Evolutionary conservation across 192 early-diverging fungal species (phyloP).

Genomic region (Backusella morwellensis): DNA sequence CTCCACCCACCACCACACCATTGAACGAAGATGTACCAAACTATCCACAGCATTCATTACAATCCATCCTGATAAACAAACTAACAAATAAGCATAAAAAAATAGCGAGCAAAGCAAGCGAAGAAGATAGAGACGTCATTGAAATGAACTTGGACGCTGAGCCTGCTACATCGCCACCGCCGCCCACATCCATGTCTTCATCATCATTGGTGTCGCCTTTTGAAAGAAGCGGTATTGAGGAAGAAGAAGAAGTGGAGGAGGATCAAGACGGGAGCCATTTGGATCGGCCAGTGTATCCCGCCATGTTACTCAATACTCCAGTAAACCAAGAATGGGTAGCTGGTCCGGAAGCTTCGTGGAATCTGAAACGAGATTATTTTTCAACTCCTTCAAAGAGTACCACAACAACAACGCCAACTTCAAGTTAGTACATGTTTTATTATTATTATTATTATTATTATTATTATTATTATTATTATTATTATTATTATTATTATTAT

Average conservation of each 20-base stretch:
- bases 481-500: not conserved
- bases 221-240: not conserved
- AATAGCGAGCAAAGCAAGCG: not conserved
- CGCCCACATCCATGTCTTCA: not conserved
- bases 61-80: constrained; percentile 18
- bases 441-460: not conserved
- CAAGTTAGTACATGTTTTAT: not conserved
- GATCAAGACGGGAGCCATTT: not conserved
- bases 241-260: not conserved
- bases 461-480: not conserved
- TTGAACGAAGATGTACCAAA: not conserved
- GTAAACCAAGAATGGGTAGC: not conserved
- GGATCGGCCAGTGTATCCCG: constrained; percentile 6
- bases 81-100: constrained; percentile 18
- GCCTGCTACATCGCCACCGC: not conserved
- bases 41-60: constrained; percentile 12
- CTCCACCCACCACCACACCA: not conserved
- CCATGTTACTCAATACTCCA: constrained; percentile 7
- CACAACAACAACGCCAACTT: not conserved
- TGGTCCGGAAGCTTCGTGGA: not conserved
- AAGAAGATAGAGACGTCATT: constrained; percentile 29
- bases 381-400: constrained; percentile 1
- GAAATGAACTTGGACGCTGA: constrained; percentile 21
- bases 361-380: constrained; percentile 6
- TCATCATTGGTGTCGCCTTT: not conserved